These are phyloP conservation scores for Umbilicus rupestris DNA, from an alignment of 164 flowering plant species.

Conservation along the genomic window DNA sequence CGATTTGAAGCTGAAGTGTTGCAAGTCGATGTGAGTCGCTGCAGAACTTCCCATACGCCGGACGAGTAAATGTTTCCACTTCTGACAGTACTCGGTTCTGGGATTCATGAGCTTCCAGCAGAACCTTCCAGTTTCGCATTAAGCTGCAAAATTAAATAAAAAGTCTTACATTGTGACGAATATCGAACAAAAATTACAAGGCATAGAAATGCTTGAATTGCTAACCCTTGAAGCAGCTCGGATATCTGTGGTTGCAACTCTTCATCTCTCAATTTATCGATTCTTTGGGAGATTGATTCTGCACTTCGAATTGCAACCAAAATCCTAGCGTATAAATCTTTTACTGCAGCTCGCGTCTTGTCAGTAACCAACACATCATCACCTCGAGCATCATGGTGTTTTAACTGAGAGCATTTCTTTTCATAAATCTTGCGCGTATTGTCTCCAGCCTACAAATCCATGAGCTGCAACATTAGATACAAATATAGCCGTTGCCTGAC, in stretches of 20 bases:
- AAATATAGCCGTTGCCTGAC: too few species aligned
- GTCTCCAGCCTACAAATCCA: conserved; percentile 60
- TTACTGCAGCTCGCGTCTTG: conserved; percentile 74
- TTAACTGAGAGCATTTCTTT: conserved; percentile 51
- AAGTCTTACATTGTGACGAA: neutral
- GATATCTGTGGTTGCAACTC: conserved; percentile 81
- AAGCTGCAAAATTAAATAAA: conserved; percentile 40
- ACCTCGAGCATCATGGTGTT: conserved; percentile 56
- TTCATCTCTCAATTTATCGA: conserved; percentile 74
- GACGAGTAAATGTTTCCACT: conserved; percentile 56
- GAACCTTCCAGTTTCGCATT: conserved; percentile 52
- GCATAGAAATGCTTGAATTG: neutral
- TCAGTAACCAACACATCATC: conserved; percentile 44
- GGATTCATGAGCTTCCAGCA: conserved; percentile 82
- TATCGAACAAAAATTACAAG: neutral
- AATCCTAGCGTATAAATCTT: conserved; percentile 77
- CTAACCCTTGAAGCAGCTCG: conserved; percentile 84
- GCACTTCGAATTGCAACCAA: conserved; percentile 74
- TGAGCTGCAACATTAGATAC: too few species aligned
- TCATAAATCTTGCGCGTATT: conserved; percentile 56
- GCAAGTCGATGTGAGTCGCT: conserved; percentile 68
- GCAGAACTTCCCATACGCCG: conserved; percentile 63
- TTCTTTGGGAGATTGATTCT: conserved; percentile 68
- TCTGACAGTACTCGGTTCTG: conserved; percentile 68
- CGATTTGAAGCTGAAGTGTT: conserved; percentile 72